phyloP scores from a whole-genome alignment of 2,329 filamentous ascomycete genomes.

The Magnaporthales sp. region DNA sequence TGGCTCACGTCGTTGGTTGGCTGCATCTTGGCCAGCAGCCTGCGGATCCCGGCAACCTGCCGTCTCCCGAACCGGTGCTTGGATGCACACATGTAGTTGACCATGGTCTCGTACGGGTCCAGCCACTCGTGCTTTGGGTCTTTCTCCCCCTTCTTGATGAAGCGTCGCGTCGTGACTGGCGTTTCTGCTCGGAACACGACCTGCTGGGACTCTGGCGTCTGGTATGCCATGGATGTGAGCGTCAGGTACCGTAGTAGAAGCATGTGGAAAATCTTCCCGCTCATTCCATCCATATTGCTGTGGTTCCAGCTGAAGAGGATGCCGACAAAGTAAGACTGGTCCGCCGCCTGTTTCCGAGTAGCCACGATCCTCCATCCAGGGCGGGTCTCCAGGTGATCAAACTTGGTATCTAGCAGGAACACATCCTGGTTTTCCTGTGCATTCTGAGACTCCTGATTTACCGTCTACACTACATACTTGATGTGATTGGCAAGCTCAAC shows the following conservation, averaged over 20 bases:
- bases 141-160: neutral
- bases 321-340: neutral
- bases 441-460: neutral
- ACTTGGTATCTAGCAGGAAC: neutral
- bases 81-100: conserved; percentile 27
- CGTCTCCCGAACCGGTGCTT: neutral
- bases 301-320: conserved; percentile 1
- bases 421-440: neutral
- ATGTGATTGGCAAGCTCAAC: neutral
- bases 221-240: neutral
- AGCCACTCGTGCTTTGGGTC: conserved; percentile 10
- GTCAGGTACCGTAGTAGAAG: neutral
- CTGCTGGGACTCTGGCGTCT: neutral
- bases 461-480: neutral
- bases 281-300: neutral
- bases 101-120: conserved; percentile 22
- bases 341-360: neutral
- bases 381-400: neutral
- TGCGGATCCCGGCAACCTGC: neutral
- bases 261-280: conserved; percentile 1
- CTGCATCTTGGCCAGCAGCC: neutral
- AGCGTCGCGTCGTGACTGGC: neutral
- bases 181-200: neutral
- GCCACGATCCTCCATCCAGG: neutral
- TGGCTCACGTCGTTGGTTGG: neutral